Evolutionary conservation across 306 rosid species (phyloP).

Genomic region (Dalbergia cultrata): DNA sequence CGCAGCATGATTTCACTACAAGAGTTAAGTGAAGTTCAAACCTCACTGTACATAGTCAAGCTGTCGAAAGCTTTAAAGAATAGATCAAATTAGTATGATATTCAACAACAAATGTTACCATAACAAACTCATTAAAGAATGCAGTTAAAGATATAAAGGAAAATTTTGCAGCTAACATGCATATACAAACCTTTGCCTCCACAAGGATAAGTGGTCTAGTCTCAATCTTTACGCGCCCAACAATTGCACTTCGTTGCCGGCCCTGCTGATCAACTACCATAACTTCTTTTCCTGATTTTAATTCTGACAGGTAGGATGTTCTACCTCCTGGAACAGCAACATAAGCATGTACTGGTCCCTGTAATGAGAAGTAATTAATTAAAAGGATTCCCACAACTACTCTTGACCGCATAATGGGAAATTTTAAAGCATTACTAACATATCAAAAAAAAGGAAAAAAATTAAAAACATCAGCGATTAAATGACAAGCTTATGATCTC

Average conservation of each 20-base stretch:
- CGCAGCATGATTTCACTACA: conserved; percentile 9
- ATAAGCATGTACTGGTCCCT: conserved; percentile 92
- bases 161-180: neutral
- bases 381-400: neutral
- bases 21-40: conserved; percentile 14
- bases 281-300: conserved; percentile 86
- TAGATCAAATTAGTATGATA: conserved; percentile 3
- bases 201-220: conserved; percentile 82
- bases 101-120: neutral
- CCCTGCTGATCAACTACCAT: conserved; percentile 84
- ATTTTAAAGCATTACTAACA: neutral
- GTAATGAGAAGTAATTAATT: conserved; percentile 24
- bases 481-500: conserved; percentile 1
- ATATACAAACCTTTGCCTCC: conserved; percentile 84
- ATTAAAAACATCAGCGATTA: conserved; percentile 21
- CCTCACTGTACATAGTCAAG: conserved; percentile 13
- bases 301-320: conserved; percentile 88
- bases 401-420: neutral
- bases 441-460: neutral
- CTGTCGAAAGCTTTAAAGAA: conserved; percentile 4
- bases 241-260: conserved; percentile 73
- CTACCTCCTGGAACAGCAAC: conserved; percentile 87
- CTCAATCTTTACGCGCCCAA: conserved; percentile 91
- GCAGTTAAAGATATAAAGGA: conserved; percentile 1
- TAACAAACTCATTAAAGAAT: conserved; percentile 6